phyloP scores from a whole-genome alignment of 225 moss, liverwort and hornwort genomes.

The Neckera pumila region DNA sequence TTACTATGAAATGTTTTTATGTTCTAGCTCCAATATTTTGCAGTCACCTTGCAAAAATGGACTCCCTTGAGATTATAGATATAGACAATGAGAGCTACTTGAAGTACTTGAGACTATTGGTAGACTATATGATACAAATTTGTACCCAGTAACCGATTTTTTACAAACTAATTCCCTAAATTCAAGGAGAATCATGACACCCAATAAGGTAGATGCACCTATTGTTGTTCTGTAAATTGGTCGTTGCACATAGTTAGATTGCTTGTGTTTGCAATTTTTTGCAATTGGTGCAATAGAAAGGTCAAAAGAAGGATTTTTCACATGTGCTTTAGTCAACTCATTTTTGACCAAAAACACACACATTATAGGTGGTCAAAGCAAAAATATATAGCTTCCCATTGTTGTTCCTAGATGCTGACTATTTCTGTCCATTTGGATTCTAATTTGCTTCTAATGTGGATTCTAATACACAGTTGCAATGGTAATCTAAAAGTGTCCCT shows the following conservation, averaged over 20 bases:
- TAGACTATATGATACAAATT: neutral
- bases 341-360: neutral
- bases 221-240: too few species aligned
- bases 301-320: neutral
- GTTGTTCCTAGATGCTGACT: neutral
- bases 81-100: neutral
- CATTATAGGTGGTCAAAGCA: too few species aligned
- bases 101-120: rapidly evolving
- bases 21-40: neutral
- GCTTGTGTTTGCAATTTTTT: neutral
- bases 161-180: neutral
- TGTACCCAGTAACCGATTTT: rapidly evolving
- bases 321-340: neutral
- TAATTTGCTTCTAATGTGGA: neutral
- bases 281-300: rapidly evolving
- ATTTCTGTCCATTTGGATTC: neutral
- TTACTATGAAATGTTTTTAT: neutral
- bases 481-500: neutral
- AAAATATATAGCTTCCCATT: neutral
- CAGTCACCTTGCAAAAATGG: rapidly evolving
- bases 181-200: neutral
- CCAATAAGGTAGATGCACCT: neutral
- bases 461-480: neutral
- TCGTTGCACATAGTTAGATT: neutral
- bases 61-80: neutral